Evolutionary conservation across 805 yeast species (phyloP).

Genomic region (Ogataea degrootiae): DNA sequence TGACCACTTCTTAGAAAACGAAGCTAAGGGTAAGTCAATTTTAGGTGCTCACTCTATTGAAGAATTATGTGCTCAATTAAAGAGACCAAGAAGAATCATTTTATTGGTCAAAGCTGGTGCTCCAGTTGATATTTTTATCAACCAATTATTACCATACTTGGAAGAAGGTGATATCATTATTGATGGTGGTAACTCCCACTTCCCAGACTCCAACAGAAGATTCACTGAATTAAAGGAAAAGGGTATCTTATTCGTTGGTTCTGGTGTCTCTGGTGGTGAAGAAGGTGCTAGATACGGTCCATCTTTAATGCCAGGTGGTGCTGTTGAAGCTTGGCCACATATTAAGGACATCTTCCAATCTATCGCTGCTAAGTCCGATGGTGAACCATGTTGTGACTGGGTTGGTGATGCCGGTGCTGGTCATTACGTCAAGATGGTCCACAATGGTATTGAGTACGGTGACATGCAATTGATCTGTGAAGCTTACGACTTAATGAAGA

Average conservation of each 20-base stretch:
- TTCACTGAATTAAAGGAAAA: conserved; percentile 79
- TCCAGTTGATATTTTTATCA: conserved; percentile 90
- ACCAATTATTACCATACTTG: conserved; percentile 81
- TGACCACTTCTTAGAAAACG: conserved; percentile 87
- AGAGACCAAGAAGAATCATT: conserved; percentile 96
- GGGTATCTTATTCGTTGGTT: conserved; percentile 92
- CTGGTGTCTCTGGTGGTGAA: conserved; percentile 99
- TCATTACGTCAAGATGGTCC: conserved; percentile 99
- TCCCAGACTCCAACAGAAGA: conserved; percentile 98
- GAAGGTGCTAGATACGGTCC: conserved; percentile 99
- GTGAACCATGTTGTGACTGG: conserved; percentile 99
- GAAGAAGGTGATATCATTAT: conserved; percentile 97
- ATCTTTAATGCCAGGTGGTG: conserved; percentile 99
- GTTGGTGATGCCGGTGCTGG: conserved; percentile 99
- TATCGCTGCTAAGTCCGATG: conserved; percentile 92
- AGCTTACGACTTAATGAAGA: conserved; percentile 94
- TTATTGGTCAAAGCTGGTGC: conserved; percentile 93
- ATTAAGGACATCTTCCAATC: conserved; percentile 95
- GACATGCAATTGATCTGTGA: conserved; percentile 99
- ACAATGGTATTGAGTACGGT: conserved; percentile 99
- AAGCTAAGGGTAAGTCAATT: conserved; percentile 96
- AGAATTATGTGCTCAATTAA: conserved; percentile 82
- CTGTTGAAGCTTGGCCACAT: conserved; percentile 97
- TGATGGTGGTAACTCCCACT: conserved; percentile 99
- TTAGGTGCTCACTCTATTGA: conserved; percentile 91